Evolutionary conservation across 495 filamentous ascomycete genomes (phyloP).

Genomic region (Copromyces sp.): DNA sequence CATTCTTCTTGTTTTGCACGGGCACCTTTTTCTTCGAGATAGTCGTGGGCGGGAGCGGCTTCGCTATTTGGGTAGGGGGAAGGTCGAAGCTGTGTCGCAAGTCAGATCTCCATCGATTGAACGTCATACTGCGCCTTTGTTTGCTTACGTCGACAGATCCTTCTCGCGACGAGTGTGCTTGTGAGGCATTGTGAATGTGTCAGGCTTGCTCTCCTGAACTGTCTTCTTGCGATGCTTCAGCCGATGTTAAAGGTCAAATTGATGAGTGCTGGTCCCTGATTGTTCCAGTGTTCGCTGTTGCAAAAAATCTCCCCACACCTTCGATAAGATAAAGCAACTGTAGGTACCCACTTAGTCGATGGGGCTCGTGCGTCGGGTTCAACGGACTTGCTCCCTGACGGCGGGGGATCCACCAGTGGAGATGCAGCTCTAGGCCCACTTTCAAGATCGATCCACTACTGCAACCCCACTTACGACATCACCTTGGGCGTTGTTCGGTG

Average conservation of each 20-base stretch:
- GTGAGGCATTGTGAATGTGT: slow-evolving; percentile 56
- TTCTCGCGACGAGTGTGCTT: slow-evolving; percentile 63
- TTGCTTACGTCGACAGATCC: slow-evolving; percentile 31
- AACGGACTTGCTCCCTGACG: background rate
- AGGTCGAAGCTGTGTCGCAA: slow-evolving; percentile 53
- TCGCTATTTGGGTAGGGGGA: slow-evolving; percentile 59
- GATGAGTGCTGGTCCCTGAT: background rate
- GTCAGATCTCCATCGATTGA: slow-evolving; percentile 8
- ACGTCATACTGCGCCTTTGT: background rate
- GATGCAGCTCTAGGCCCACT: background rate
- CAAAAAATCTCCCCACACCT: slow-evolving; percentile 7
- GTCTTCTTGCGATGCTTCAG: background rate
- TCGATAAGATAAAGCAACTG: slow-evolving; percentile 10
- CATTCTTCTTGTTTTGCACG: slow-evolving; percentile 16
- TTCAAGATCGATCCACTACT: background rate
- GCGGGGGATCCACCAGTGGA: background rate
- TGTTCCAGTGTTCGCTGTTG: background rate
- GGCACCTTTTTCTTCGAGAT: slow-evolving; percentile 22
- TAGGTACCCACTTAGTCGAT: background rate
- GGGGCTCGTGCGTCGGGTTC: background rate
- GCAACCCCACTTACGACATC: background rate
- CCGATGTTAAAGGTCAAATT: background rate
- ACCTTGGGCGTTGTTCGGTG: background rate
- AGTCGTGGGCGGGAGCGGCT: slow-evolving; percentile 52
- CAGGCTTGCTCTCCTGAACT: slow-evolving; percentile 2